phyloP scores from a whole-genome alignment of 148 eudicot genomes.

The Fallopia convolvulus region DNA sequence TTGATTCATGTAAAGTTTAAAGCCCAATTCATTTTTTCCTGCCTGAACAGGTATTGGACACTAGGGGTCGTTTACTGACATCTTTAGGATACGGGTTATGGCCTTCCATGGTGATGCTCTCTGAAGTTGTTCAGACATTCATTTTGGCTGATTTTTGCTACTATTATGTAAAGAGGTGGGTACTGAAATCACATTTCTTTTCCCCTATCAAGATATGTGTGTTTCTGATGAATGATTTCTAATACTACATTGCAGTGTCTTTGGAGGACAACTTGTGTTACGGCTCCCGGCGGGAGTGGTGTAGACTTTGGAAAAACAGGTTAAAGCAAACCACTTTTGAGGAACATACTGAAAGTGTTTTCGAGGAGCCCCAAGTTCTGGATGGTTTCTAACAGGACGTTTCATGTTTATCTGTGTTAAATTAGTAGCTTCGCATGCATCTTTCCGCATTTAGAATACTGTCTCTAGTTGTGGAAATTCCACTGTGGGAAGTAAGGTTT shows the following conservation, averaged over 20 bases:
- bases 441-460: background rate
- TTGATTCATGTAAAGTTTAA: background rate
- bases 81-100: slow-evolving; percentile 26
- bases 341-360: background rate
- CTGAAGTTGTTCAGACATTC: slow-evolving; percentile 27
- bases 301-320: background rate
- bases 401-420: background rate
- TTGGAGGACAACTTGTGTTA: slow-evolving; percentile 13
- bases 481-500: background rate
- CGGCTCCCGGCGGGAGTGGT: slow-evolving; percentile 11
- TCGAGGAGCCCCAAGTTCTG: background rate
- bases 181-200: background rate
- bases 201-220: background rate
- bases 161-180: slow-evolving; percentile 30
- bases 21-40: background rate
- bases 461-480: background rate
- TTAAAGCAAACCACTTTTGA: background rate
- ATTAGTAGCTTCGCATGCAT: background rate
- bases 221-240: background rate
- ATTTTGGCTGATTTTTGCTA: slow-evolving; percentile 33
- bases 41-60: slow-evolving; percentile 21
- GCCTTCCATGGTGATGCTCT: slow-evolving; percentile 21
- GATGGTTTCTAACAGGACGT: background rate
- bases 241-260: slow-evolving; percentile 5
- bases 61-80: slow-evolving; percentile 18